Evolutionary conservation across 2,329 filamentous ascomycete genomes (phyloP).

Genomic region (Claviceps paspali): DNA sequence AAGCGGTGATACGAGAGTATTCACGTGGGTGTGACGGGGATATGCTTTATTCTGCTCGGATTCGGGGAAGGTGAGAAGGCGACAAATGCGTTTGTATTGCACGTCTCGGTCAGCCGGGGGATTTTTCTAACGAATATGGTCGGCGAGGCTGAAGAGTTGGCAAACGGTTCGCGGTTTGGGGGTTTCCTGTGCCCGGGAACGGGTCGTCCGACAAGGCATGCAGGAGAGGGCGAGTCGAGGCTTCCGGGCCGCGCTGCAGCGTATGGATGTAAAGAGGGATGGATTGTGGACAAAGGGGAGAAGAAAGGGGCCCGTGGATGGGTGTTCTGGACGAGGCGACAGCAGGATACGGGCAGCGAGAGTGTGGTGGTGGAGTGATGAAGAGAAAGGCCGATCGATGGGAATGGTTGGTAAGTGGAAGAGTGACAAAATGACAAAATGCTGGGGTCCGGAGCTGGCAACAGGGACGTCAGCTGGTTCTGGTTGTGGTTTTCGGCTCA

Average conservation of each 20-base stretch:
- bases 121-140: neutral
- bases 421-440: neutral
- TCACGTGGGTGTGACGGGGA: neutral
- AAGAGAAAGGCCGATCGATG: neutral
- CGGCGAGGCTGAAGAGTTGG: constrained; percentile 3
- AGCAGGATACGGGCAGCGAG: constrained; percentile 2
- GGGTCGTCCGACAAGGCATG: neutral
- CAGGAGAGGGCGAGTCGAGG: neutral
- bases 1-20: neutral
- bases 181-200: neutral
- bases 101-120: neutral
- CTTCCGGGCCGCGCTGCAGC: neutral
- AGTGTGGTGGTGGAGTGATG: constrained; percentile 5
- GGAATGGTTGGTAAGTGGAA: constrained; percentile 2
- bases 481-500: neutral
- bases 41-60: neutral
- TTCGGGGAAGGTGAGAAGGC: neutral
- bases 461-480: neutral
- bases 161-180: neutral
- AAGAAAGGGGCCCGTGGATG: neutral
- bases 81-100: neutral
- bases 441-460: neutral
- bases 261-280: constrained; percentile 4
- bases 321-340: constrained; percentile 3
- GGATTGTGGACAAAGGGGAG: constrained; percentile 2